These are phyloP conservation scores for Starmera caribaea DNA, from an alignment of 805 yeast genomes.

Conservation along the genomic window DNA sequence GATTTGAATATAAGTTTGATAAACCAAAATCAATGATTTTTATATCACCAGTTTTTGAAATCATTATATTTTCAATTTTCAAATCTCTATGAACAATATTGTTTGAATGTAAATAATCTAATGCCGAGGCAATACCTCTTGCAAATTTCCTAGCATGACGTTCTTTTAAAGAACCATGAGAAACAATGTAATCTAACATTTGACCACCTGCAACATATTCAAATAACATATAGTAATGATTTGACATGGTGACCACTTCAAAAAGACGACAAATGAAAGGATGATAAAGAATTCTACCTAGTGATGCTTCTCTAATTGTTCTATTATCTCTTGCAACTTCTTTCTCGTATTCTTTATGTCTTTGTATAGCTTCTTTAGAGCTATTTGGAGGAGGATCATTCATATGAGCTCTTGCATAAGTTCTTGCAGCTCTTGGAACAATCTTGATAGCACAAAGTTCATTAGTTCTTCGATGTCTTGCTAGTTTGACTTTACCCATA, in stretches of 20 bases:
- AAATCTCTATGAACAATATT: conserved; percentile 95
- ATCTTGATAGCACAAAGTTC: conserved; percentile 89
- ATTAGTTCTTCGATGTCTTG: conserved; percentile 71
- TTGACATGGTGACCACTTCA: conserved; percentile 94
- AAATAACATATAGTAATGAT: conserved; percentile 92
- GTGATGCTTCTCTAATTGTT: conserved; percentile 90
- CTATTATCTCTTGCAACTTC: conserved; percentile 87
- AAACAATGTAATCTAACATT: conserved; percentile 91
- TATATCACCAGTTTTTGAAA: conserved; percentile 86
- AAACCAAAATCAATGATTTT: conserved; percentile 95
- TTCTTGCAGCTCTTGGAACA: conserved; percentile 79
- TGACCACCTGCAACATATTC: conserved; percentile 98
- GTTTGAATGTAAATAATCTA: conserved; percentile 88
- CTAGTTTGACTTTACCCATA: conserved; percentile 97
- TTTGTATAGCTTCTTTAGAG: conserved; percentile 45
- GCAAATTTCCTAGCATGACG: conserved; percentile 92
- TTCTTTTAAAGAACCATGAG: conserved; percentile 92
- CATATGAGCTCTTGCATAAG: conserved; percentile 63
- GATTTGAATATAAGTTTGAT: conserved; percentile 72
- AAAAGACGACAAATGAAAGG: conserved; percentile 86
- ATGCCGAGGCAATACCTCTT: conserved; percentile 86
- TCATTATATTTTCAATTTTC: conserved; percentile 93
- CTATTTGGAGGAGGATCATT: conserved; percentile 58
- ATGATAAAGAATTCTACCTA: conserved; percentile 83
- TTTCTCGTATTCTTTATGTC: conserved; percentile 64